Evolutionary conservation across 139 green algal species (phyloP).

Genomic region (Nannochloris sp.): DNA sequence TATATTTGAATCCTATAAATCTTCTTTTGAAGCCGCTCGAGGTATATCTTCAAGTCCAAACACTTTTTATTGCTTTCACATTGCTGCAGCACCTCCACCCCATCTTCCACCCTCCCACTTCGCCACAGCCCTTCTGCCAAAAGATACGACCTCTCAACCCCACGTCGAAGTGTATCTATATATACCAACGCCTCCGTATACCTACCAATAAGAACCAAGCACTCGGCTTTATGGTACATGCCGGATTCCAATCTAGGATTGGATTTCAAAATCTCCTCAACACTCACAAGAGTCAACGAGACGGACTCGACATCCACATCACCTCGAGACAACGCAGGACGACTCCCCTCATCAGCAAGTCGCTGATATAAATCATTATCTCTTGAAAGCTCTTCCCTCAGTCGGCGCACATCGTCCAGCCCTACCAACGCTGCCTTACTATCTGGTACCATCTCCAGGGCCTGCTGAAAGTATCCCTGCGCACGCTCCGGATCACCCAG

Average conservation of each 20-base stretch:
- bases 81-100: slow-evolving; percentile 5
- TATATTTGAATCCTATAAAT: slow-evolving; percentile 4
- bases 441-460: slow-evolving; percentile 6
- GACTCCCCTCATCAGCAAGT: not conserved
- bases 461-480: not conserved
- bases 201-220: slow-evolving; percentile 28
- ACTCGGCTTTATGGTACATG: slow-evolving; percentile 20
- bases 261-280: slow-evolving; percentile 14
- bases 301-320: slow-evolving; percentile 16
- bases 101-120: slow-evolving; percentile 11
- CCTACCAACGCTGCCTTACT: slow-evolving; percentile 9
- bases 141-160: slow-evolving; percentile 27
- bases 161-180: slow-evolving; percentile 5
- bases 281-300: slow-evolving; percentile 21
- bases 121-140: slow-evolving; percentile 30
- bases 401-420: not conserved
- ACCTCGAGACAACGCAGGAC: slow-evolving; percentile 14
- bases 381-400: not conserved
- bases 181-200: slow-evolving; percentile 24
- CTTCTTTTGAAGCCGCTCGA: slow-evolving; percentile 1
- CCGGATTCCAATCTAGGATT: slow-evolving; percentile 22
- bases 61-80: slow-evolving; percentile 5
- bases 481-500: slow-evolving; percentile 15
- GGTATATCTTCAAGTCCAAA: slow-evolving; percentile 5
- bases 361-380: slow-evolving; percentile 4